phyloP scores from a whole-genome alignment of 2,329 filamentous ascomycete genomes.

The Alternaria sp. region DNA sequence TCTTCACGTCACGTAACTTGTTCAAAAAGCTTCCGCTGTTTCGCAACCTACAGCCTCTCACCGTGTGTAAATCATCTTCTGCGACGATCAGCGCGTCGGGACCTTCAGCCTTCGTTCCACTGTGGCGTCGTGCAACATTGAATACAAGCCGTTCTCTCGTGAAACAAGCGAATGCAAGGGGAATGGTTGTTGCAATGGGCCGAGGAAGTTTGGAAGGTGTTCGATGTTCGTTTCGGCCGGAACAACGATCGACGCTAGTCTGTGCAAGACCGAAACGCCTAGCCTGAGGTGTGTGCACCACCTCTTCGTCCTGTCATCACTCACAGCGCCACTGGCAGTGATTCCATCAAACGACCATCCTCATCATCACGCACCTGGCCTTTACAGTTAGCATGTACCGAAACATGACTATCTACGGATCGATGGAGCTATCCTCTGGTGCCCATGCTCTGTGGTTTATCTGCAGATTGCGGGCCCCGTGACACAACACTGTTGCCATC shows the following conservation, averaged over 20 bases:
- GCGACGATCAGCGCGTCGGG: constrained; percentile 1
- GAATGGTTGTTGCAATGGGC: constrained; percentile 14
- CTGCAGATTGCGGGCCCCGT: not conserved
- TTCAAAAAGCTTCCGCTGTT: constrained; percentile 4
- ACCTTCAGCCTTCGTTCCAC: constrained; percentile 7
- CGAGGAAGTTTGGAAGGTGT: constrained; percentile 29
- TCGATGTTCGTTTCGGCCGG: constrained; percentile 33
- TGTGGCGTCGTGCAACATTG: not conserved
- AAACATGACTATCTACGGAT: not conserved
- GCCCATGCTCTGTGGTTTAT: not conserved
- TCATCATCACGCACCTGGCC: not conserved
- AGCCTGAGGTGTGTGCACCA: constrained; percentile 31
- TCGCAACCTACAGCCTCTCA: constrained; percentile 3
- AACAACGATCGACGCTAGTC: constrained; percentile 16
- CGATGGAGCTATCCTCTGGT: not conserved
- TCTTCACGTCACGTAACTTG: constrained; percentile 5
- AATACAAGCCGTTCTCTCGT: not conserved
- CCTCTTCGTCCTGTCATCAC: constrained; percentile 10
- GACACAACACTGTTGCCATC: not conserved
- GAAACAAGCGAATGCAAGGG: constrained; percentile 8
- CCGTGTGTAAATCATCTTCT: not conserved
- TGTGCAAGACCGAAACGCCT: constrained; percentile 25
- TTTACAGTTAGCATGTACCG: not conserved
- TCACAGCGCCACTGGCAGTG: not conserved
- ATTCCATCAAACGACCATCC: not conserved